Conservation (phyloP, 2,329 filamentous ascomycete genomes). For the Xylariales sp. region DNA sequence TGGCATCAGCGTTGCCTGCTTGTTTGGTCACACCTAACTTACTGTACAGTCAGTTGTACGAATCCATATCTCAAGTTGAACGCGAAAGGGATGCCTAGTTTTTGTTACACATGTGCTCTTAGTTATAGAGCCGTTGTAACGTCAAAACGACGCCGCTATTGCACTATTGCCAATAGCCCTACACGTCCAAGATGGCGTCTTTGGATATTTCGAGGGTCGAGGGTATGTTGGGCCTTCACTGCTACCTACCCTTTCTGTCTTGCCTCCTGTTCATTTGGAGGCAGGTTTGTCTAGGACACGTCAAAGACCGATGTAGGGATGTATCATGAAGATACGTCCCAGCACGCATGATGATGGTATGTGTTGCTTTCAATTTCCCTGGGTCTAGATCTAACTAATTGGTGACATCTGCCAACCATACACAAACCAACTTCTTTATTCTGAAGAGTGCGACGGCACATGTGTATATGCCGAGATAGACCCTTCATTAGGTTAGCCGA, state of each 20-base stretch:
- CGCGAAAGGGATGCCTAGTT: background rate
- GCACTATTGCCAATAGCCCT: no score
- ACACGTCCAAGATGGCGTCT: no score
- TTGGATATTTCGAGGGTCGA: background rate
- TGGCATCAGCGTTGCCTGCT: background rate
- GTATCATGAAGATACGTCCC: no score
- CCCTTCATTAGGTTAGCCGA: background rate
- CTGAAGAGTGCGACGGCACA: background rate
- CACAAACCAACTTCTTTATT: no score
- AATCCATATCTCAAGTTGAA: background rate
- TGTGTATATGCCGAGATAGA: background rate
- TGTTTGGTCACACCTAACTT: background rate
- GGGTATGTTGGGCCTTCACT: background rate
- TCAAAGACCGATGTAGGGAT: no score
- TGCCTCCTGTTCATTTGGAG: background rate
- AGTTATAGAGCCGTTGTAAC: background rate
- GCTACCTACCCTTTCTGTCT: background rate
- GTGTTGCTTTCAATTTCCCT: no score
- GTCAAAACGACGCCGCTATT: no score
- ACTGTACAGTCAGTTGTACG: background rate
- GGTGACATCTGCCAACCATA: no score
- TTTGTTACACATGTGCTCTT: conserved; percentile 3
- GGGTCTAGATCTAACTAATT: no score
- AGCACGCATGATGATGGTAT: no score
- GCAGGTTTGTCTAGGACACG: background rate